Conservation (phyloP, 371 early-diverging fungal genomes). For the Mortierella sp. region DNA sequence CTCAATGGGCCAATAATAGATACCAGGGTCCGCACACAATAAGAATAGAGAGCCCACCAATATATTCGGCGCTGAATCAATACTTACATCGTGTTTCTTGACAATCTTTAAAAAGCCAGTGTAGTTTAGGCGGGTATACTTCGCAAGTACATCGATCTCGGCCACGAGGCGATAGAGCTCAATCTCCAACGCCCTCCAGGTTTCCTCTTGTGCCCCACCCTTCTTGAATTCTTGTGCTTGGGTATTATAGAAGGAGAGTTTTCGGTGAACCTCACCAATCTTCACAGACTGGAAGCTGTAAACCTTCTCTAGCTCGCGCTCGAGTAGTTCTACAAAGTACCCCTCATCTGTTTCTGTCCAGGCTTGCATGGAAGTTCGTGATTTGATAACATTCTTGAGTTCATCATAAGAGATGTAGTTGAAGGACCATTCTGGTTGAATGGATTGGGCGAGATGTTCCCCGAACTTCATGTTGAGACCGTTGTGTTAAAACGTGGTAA, state of each 20-base stretch:
- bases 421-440: constrained; percentile 88
- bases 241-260: constrained; percentile 81
- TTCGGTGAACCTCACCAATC: constrained; percentile 87
- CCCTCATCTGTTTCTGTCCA: constrained; percentile 87
- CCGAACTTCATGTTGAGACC: constrained; percentile 88
- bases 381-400: constrained; percentile 84
- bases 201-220: constrained; percentile 66
- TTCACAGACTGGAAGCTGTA: constrained; percentile 92
- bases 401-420: constrained; percentile 92
- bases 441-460: constrained; percentile 79
- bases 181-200: constrained; percentile 80
- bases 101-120: constrained; percentile 98
- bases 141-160: constrained; percentile 95
- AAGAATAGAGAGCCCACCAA: not conserved
- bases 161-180: constrained; percentile 88
- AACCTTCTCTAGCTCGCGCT: constrained; percentile 94
- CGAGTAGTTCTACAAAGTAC: constrained; percentile 88
- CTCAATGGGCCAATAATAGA: constrained; percentile 2
- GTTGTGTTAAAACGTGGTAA: not conserved
- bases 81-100: constrained; percentile 95
- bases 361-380: constrained; percentile 47
- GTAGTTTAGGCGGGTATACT: constrained; percentile 96
- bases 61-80: not conserved
- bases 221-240: constrained; percentile 71
- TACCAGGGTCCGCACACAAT: constrained; percentile 3